Evolutionary conservation across 1,139 yeast genomes (phyloP).

Genomic region (Torulaspora globosa): DNA sequence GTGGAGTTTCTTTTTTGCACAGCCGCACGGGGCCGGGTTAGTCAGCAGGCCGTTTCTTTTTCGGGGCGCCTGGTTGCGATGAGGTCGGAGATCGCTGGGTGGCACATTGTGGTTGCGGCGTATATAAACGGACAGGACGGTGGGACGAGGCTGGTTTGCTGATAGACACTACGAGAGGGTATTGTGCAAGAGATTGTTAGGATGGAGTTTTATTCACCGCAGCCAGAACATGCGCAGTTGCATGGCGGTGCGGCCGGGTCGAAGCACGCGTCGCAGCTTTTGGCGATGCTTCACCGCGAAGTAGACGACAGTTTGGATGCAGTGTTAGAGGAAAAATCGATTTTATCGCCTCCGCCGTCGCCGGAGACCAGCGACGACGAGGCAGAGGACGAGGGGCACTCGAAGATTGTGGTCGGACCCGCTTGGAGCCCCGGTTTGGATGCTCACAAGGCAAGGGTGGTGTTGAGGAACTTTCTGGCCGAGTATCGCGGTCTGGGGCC

Average conservation of each 20-base stretch:
- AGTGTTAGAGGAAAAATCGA: conserved; percentile 22
- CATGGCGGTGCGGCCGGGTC: conserved; percentile 6
- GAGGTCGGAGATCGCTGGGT: conserved; percentile 6
- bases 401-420: conserved; percentile 9
- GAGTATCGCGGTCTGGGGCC: conserved; percentile 11
- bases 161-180: not conserved
- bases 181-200: not conserved
- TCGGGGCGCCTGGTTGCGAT: conserved; percentile 8
- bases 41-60: conserved; percentile 5
- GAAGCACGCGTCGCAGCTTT: conserved; percentile 10
- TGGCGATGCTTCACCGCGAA: conserved; percentile 6
- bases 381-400: conserved; percentile 2
- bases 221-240: conserved; percentile 32
- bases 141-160: not conserved
- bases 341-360: conserved; percentile 36
- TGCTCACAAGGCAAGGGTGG: conserved; percentile 14
- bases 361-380: conserved; percentile 20
- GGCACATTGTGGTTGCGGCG: conserved; percentile 1
- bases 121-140: conserved; percentile 5
- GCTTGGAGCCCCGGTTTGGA: conserved; percentile 15
- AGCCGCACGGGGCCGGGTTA: not conserved
- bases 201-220: conserved; percentile 33
- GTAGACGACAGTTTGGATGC: conserved; percentile 10
- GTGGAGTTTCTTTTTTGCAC: not conserved
- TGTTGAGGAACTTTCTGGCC: conserved; percentile 14